Evolutionary conservation across 345 rosid species (phyloP), one percentile per base, ranked within the genome.

Genomic region (Salix udensis): DNA sequence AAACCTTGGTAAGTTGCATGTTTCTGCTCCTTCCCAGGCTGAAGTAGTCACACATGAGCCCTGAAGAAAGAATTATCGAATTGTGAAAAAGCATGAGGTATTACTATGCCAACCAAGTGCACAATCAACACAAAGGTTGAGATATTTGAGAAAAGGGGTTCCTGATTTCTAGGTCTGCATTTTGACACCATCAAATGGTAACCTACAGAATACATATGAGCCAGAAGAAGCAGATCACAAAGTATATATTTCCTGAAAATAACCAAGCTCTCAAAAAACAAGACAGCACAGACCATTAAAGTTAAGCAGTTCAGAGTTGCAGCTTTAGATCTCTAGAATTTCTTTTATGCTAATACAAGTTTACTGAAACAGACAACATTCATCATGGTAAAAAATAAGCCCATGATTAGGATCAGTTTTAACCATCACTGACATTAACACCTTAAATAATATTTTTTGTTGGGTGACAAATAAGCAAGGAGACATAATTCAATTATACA

Each of bases 1-100:
- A 79, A 73, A 92, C 93, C 97, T 90, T 76, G 84, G 82, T 71
- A 79, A 66, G 77, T 83, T 79, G 79, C 73, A 52, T 55, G 55
- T 68, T 68, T 82, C 89, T 76, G 81, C 60, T 70, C 74, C 78
- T 53, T 28, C 73, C 81, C 78, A 67, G 67, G 76, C 79, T 78
- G 88, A 75, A 73, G 86, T 77, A 75, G 83, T 72, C 70, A 70
- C 76, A 74, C 72, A 71, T 28, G 76, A 75, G 52, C 80, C 86
- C 97, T 92, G 88, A 75, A 84, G 70, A 70, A 48, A 72, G 55
- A 82, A 80, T 68, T 55, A 70, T 67, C 14, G 72, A 71, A 70
- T 50, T 44, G 31, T 68, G 23, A 55, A 55, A 53, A 16, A 31
- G 40, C 9, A 7, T 24, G 10, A 26, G 39, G 8, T 31, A 18